Evolutionary conservation across 2,329 filamentous ascomycete species (phyloP).

Genomic region (Ceratocystis albifundus): DNA sequence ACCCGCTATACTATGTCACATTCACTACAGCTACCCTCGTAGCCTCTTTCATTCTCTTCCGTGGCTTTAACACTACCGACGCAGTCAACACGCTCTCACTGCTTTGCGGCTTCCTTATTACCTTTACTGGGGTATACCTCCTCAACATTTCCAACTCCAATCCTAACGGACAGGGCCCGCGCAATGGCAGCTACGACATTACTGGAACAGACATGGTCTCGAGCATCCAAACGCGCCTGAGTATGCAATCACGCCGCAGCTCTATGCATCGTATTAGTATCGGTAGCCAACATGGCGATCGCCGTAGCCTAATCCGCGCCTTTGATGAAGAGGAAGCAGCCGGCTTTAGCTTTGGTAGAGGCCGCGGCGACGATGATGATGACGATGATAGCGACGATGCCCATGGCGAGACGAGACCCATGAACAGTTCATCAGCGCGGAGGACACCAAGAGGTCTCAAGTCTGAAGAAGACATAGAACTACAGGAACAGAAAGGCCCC

Average conservation of each 20-base stretch:
- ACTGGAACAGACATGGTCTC: conserved; percentile 87
- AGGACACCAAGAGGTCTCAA: conserved; percentile 32
- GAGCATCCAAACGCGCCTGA: conserved; percentile 76
- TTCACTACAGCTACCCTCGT: conserved; percentile 91
- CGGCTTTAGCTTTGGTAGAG: conserved; percentile 55
- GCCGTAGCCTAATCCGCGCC: conserved; percentile 72
- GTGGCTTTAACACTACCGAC: conserved; percentile 90
- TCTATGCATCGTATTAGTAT: conserved; percentile 52
- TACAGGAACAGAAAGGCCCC: conserved; percentile 37
- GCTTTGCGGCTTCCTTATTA: conserved; percentile 83
- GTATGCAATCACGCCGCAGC: conserved; percentile 81
- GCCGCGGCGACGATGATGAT: conserved; percentile 65
- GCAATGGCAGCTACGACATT: conserved; percentile 58
- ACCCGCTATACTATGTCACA: conserved; percentile 93
- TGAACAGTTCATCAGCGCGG: conserved; percentile 25
- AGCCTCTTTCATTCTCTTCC: conserved; percentile 91
- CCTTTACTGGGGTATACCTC: conserved; percentile 90
- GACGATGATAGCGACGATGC: conserved; percentile 48
- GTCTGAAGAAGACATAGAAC: conserved; percentile 39
- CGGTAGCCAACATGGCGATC: conserved; percentile 54
- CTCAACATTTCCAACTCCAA: conserved; percentile 91
- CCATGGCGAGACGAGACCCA: conserved; percentile 24
- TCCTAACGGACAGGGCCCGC: conserved; percentile 61
- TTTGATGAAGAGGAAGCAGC: conserved; percentile 75
- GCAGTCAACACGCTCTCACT: conserved; percentile 85